These are phyloP conservation scores for Pouteria campechiana DNA, from an alignment of 179 eudicot genomes.

Conservation along the genomic window DNA sequence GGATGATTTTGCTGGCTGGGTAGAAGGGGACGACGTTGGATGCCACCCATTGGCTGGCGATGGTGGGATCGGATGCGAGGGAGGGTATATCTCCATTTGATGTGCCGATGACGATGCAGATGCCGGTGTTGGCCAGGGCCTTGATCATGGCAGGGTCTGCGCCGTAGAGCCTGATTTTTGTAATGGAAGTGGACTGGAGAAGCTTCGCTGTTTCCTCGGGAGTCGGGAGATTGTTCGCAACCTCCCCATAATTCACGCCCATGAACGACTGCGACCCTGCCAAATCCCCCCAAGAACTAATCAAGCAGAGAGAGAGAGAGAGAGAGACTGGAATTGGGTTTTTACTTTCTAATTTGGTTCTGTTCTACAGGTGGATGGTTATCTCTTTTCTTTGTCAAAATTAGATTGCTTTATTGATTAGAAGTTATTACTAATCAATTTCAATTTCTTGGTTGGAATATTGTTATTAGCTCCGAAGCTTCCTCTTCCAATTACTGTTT, in stretches of 20 bases:
- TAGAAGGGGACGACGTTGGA: constrained; percentile 56
- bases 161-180: constrained; percentile 61
- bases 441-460: too few species aligned
- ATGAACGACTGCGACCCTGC: constrained; percentile 57
- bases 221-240: constrained; percentile 81
- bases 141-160: constrained; percentile 63
- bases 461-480: too few species aligned
- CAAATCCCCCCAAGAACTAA: too few species aligned
- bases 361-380: too few species aligned
- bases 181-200: constrained; percentile 46
- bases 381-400: too few species aligned
- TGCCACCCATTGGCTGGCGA: constrained; percentile 52
- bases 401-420: too few species aligned
- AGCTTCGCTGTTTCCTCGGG: constrained; percentile 58
- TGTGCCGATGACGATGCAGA: constrained; percentile 60
- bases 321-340: too few species aligned
- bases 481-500: too few species aligned
- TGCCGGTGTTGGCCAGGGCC: constrained; percentile 56
- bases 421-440: too few species aligned
- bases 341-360: too few species aligned
- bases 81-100: constrained; percentile 73
- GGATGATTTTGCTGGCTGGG: constrained; percentile 57
- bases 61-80: constrained; percentile 53
- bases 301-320: too few species aligned
- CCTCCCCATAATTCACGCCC: constrained; percentile 75